Evolutionary conservation across 2,329 filamentous ascomycete species (phyloP).

Genomic region (Bipolaris gigantea): DNA sequence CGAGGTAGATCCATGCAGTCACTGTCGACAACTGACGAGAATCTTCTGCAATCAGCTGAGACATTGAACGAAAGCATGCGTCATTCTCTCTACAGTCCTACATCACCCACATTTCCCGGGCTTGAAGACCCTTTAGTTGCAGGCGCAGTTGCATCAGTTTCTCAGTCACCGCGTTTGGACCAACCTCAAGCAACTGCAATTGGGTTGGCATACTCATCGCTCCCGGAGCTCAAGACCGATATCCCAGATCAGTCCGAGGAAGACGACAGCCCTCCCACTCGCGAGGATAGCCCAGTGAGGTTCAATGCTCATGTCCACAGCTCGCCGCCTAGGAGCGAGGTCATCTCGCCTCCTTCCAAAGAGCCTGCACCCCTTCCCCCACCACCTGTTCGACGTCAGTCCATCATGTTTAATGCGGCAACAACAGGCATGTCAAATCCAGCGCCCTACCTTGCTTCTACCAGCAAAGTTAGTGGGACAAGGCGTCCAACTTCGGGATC

Average conservation of each 20-base stretch:
- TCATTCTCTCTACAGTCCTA: constrained; percentile 36
- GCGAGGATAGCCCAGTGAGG: constrained; percentile 26
- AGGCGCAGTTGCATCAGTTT: not conserved
- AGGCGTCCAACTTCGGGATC: constrained; percentile 36
- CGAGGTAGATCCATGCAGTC: constrained; percentile 46
- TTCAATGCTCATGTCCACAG: constrained; percentile 31
- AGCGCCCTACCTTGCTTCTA: constrained; percentile 8
- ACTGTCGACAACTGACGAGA: constrained; percentile 41
- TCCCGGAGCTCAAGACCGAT: constrained; percentile 3
- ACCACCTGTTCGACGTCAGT: constrained; percentile 28
- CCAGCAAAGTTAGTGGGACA: constrained; percentile 11
- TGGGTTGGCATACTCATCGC: constrained; percentile 8
- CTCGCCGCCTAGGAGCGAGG: constrained; percentile 28
- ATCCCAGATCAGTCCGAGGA: not conserved
- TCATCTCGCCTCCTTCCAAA: constrained; percentile 36
- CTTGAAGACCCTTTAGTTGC: constrained; percentile 10
- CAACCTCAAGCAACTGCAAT: constrained; percentile 6
- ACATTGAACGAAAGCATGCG: constrained; percentile 25
- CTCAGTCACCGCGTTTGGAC: not conserved
- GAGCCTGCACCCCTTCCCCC: constrained; percentile 32
- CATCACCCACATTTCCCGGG: constrained; percentile 27
- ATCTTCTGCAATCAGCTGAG: constrained; percentile 28
- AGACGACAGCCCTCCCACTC: constrained; percentile 10
- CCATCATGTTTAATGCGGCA: constrained; percentile 23
- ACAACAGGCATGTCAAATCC: constrained; percentile 7